Base-by-base conservation (phyloP, 2,329 filamentous ascomycete genomes). In the Aspergillus sp. region DNA sequence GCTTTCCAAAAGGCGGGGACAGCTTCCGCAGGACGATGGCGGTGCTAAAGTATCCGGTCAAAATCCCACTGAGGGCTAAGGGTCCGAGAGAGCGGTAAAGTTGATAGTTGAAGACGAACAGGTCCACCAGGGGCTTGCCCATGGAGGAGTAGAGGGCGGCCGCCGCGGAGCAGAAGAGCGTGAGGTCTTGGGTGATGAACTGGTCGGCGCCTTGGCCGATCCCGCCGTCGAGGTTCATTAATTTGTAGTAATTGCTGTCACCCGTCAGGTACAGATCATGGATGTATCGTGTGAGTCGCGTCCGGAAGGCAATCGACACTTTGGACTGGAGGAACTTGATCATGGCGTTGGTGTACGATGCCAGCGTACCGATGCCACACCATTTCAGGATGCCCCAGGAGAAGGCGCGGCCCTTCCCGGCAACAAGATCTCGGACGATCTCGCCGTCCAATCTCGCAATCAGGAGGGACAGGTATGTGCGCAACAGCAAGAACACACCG, bases 261-360 rank as follows among this genome's bases (percentile, higher is more conserved):
- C 95, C 88, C 69, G 95, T 96, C 14, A 99, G 82, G 65, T 99
- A 99, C 8, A 99, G 77, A 65, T 99, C 94, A 72, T 99, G 94
- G 49, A 99, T 96, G 70, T 99, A 99, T 61, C 94, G 81, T 2
- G 94, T 99, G 13, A 99, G 80, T 10, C 94, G 85, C 4, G 94
- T 99, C 40, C 94, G 86, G 80, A 99, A 99, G 32, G 95, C 93
- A 60, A 99, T 99, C 6, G 93, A 96, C 49, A 99, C 91, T 76
- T 99, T 99, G 47, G 90, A 93, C 73, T 99, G 93, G 57, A 99
- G 81, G 74, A 89, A 99, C 73, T 97, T 97, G 79, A 99, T 99
- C 88, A 95, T 96, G 50, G 93, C 91, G 71, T 99, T 99, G 47
- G 93, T 96, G 67, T 99, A 99, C 0, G 93, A 95, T 8, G 92